Base-by-base conservation (phyloP, 225 moss, liverwort and hornwort species). In the Bryoerythrophyllum caledonicum region DNA sequence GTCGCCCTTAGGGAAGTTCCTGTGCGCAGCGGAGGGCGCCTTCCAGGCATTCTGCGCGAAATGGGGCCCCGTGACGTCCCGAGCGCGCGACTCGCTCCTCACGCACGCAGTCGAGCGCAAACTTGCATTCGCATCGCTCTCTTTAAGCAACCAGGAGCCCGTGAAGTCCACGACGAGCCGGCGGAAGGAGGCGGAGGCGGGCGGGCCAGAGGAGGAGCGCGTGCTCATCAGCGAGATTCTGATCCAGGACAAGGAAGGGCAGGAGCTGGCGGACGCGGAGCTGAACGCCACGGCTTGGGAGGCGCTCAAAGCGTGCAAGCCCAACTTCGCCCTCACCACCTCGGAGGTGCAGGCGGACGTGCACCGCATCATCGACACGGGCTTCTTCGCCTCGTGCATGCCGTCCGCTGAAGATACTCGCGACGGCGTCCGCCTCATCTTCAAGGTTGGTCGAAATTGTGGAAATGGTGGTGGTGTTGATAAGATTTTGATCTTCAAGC, bases 341-440 rank as follows among this genome's bases (percentile, higher is more conserved):
- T 91, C 85, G 19, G 99, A 99, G 83, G 99, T 99, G 46, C 99
- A 99, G 80, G 93, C 95, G 65, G 99, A 99, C 76, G 99, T 99
- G 24, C 99, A 99, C 81, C 89, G 95, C 5, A 99, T 99, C 57
- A 99, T 99, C 54, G 90, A 99, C 34, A 99, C 99, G 10, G 99
- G 99, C 0, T 92, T 75, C 60, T 99, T 99, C 24, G 90, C 99
- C 62, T 99, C 95, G 2, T 99, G 99, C 71, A 90, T 99, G 95
- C 99, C 99, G 21, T 93, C 91, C 41, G 99, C 99, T 9, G 99
- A 99, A 80, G 99, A 99, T 70, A 99, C 99, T 25, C 90, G 99
- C 55, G 99, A 95, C 60, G 99, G 99, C 14, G 99, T 99, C 49
- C 87, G 99, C 76, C 93, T 99, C 68, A 91, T 99, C 48, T 99